Evolutionary conservation across 1,284 basidiomycete species (phyloP), one percentile per base, ranked within the genome.

Genomic region (Ceratobasidium sp.): DNA sequence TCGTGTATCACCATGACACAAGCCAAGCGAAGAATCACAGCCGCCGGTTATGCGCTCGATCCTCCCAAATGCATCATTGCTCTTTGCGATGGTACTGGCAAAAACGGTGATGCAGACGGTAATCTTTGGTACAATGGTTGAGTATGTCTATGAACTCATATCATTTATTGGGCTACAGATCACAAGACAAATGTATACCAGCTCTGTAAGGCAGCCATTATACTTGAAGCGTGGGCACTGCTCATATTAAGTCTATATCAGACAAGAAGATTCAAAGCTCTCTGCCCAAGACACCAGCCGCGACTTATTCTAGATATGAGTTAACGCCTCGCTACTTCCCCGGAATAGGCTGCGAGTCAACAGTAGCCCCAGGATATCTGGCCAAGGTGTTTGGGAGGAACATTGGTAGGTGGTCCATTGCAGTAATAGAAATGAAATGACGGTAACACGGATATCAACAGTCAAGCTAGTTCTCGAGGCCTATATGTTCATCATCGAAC

Each of bases 21-120:
- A 54, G 12, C n/a, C 52, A 20, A 54, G 52, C 52, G n/a, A 20
- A 5, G n/a, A 9, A 54, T 17, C 46, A 9, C 46, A 17, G 54
- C 26, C 20, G 26, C 26, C 5, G 26, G 26, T 59, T 59, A 9
- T 10, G 23, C n/a, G 5, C 5, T 20, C 3, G 26, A 26, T 26
- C 17, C 33, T 62, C 44, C 66, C 20, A 69, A 48, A 33, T 73
- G 62, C 28, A 73, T 73, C n/a, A 61, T 73, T 20, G 70, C 44
- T 2, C 56, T 73, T 15, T 73, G 71, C 23, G 71, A 74, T 65
- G 71, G 71, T 12, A 74, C 59, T 33, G 71, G 71, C 23, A 74
- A 74, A 48, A 54, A 74, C 26, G 71, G 71, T 17, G 33, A 42
- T 17, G n/a, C 33, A n/a, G 38, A 42, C 5, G 48, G 71, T 74